Evolutionary conservation across 129 eudicot genomes (phyloP).

Genomic region (Dittrichia graveolens): DNA sequence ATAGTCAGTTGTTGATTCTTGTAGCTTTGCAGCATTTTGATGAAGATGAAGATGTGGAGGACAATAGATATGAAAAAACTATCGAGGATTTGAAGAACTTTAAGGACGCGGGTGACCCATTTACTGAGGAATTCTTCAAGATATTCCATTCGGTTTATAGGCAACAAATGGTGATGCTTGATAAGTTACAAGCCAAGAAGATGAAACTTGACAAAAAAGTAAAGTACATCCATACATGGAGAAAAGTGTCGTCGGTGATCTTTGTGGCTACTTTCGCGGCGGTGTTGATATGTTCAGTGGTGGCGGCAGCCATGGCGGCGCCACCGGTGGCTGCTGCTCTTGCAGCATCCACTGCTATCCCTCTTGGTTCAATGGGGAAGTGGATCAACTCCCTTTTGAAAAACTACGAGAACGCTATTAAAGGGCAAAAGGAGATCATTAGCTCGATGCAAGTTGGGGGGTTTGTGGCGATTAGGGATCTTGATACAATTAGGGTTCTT

Average conservation of each 20-base stretch:
- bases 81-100: constrained; percentile 73
- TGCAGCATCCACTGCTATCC: constrained; percentile 72
- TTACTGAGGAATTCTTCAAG: constrained; percentile 72
- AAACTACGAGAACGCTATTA: constrained; percentile 67
- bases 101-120: constrained; percentile 74
- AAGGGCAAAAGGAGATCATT: constrained; percentile 73
- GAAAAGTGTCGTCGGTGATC: constrained; percentile 66
- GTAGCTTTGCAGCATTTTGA: constrained; percentile 83
- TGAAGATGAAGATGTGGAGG: constrained; percentile 51
- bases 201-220: constrained; percentile 67
- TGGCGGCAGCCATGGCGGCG: constrained; percentile 88
- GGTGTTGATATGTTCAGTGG: constrained; percentile 83
- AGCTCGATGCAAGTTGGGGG: constrained; percentile 76
- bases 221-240: constrained; percentile 62
- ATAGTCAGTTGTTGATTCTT: constrained; percentile 63
- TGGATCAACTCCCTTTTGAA: constrained; percentile 79
- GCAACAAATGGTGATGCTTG: constrained; percentile 78
- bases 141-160: constrained; percentile 69
- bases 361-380: constrained; percentile 91
- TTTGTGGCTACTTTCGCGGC: constrained; percentile 86
- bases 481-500: constrained; percentile 69
- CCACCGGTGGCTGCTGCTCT: constrained; percentile 88
- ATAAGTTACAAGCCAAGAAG: constrained; percentile 64
- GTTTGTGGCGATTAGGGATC: constrained; percentile 66
- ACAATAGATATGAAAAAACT: constrained; percentile 49